Evolutionary conservation across 495 filamentous ascomycete species (phyloP), one percentile per base, ranked within the genome.

Genomic region (Lasiosphaeriaceae sp.): DNA sequence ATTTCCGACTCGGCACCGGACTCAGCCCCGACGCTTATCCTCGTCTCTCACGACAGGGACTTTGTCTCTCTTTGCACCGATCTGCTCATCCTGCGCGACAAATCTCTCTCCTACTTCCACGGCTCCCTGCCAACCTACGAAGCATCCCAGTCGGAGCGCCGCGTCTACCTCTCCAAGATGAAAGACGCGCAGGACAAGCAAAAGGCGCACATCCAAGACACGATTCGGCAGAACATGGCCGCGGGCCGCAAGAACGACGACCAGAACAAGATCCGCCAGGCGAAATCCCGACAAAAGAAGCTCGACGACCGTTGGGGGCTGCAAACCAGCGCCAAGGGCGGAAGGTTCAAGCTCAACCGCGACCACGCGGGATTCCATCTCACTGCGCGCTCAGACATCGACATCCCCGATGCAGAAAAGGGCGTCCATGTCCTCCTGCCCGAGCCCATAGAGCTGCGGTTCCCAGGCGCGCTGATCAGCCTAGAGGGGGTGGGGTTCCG

Each of bases 41-140:
- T 93, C 7, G 89, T 93, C 2, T 90, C 90, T 0, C 90, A 93
- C 71, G 90, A 93, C 66, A 80, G 88, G 17, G 83, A 84, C 54
- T 93, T 95, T 66, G 77, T 84, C 58, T 82, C 86, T 65, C 77
- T 81, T 1, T 90, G 85, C 60, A 85, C 87, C 56, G 88, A 92
- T 63, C 78, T 92, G n/a, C 75, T 92, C 52, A 80, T 92, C 54
- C 65, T 93, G 11, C 80, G 85, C 34, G 84, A 92, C 59, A 81
- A 87, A 50, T 77, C 74, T 41, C 76, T 89, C 0, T 75, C 80
- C 9, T 84, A 84, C 61, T 91, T 90, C 75, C 78, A 82, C 37
- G 90, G 90, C 12, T 85, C 86, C 61, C 75, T 92, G 0, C 74
- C 82, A 0, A 76, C 82, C 0, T 93, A 89, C 65, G 86, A 91